These are phyloP conservation scores for Botryosphaeria dothidea DNA, from an alignment of 2,329 filamentous ascomycete species.

Conservation along the genomic window DNA sequence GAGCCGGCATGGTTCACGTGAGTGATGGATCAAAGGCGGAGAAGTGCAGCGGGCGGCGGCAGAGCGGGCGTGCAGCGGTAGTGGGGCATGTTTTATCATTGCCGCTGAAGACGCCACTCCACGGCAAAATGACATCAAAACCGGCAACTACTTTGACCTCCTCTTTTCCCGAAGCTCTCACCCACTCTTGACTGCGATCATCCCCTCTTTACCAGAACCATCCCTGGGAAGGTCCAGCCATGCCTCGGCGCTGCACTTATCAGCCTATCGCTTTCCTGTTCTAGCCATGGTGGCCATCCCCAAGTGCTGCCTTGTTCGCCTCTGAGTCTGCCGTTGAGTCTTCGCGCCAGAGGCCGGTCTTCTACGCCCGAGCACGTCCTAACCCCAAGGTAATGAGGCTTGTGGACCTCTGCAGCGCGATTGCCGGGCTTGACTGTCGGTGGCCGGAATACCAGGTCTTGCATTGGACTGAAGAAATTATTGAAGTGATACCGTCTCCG, in stretches of 20 bases:
- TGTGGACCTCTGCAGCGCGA: no score
- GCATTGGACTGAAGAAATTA: no score
- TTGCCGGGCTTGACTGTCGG: no score
- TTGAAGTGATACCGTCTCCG: not conserved
- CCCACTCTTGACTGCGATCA: slow-evolving; percentile 15
- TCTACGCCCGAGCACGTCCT: no score
- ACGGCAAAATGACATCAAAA: accelerated
- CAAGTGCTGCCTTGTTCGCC: not conserved
- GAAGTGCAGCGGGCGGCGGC: not conserved
- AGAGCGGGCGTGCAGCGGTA: not conserved
- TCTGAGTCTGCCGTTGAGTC: not conserved
- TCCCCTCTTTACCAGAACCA: not conserved
- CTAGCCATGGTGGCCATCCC: not conserved
- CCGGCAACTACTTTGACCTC: not conserved
- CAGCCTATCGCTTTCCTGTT: not conserved
- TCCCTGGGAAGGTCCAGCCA: slow-evolving; percentile 4
- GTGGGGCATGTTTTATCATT: not conserved
- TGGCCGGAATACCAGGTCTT: no score
- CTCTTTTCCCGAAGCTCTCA: no score
- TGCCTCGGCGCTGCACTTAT: not conserved
- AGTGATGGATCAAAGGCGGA: not conserved
- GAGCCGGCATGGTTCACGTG: not conserved
- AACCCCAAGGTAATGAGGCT: no score
- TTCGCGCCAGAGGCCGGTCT: not conserved
- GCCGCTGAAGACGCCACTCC: not conserved